Evolutionary conservation across 306 rosid genomes (phyloP).

Genomic region (Delonix regia): DNA sequence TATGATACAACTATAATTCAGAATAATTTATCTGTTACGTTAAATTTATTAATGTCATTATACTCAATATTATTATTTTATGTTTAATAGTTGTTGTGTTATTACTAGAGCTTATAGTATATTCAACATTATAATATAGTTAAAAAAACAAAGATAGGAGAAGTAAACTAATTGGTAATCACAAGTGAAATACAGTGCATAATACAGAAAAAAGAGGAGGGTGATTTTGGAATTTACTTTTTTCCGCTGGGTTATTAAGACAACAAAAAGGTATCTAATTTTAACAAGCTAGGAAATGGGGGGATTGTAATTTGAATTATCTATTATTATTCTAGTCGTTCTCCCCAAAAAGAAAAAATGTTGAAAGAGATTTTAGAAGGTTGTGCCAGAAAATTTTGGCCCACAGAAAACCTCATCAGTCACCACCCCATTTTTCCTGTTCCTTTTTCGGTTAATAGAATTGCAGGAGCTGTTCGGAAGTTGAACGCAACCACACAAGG

Average conservation of each 20-base stretch:
- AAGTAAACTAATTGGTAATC: background rate
- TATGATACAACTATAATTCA: too few relatives aligned
- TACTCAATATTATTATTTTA: too few relatives aligned
- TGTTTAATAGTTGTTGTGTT: too few relatives aligned
- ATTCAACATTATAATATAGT: too few relatives aligned
- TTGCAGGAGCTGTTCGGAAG: slow-evolving; percentile 33
- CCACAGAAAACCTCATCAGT: slow-evolving; percentile 26
- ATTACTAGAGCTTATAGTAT: too few relatives aligned
- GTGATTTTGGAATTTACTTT: background rate
- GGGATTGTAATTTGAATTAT: slow-evolving; percentile 4
- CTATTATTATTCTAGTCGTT: slow-evolving; percentile 5
- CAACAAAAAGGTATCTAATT: background rate
- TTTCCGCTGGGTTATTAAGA: background rate
- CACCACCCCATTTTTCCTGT: slow-evolving; percentile 34
- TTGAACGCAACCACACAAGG: background rate
- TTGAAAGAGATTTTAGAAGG: slow-evolving; percentile 1
- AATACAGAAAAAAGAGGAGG: background rate
- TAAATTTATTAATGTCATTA: too few relatives aligned
- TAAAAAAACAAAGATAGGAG: too few relatives aligned
- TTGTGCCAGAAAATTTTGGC: slow-evolving; percentile 27
- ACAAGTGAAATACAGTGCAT: background rate
- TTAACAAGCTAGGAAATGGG: slow-evolving; percentile 19
- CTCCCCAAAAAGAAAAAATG: slow-evolving; percentile 1
- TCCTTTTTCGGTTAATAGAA: slow-evolving; percentile 25
- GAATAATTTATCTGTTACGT: too few relatives aligned